Percentiles rank a stretch among this genome's conserved stretches.
Conservation (phyloP, 225 moss, liverwort and hornwort genomes). For the Physcomitrellopsis africana region DNA sequence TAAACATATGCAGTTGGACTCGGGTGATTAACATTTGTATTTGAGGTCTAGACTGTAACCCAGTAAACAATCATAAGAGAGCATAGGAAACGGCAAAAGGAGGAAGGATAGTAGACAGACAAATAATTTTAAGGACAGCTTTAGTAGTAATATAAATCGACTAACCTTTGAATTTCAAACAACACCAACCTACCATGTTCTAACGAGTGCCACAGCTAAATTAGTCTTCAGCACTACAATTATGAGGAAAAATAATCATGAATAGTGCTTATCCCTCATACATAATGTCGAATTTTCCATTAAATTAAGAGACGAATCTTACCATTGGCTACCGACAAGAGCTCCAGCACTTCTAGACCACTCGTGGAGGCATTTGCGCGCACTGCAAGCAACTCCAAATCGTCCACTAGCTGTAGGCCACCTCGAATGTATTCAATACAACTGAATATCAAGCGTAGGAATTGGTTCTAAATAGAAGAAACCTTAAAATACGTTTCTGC, state of each 20-base stretch:
- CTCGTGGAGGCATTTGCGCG: slow-evolving; percentile 74
- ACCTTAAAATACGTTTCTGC: background rate
- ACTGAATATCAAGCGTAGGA: slow-evolving; percentile 11
- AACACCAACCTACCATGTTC: slow-evolving; percentile 1
- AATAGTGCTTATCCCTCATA: background rate
- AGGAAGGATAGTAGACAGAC: background rate
- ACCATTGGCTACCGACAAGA: slow-evolving; percentile 61
- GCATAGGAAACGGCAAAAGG: slow-evolving; percentile 9
- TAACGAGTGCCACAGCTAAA: slow-evolving; percentile 14
- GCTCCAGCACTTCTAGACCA: slow-evolving; percentile 79
- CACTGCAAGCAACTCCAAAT: slow-evolving; percentile 92
- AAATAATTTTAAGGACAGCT: slow-evolving; percentile 6
- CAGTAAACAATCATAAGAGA: slow-evolving; percentile 18
- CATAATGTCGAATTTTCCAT: background rate
- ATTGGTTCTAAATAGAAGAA: background rate
- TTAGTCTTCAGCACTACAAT: slow-evolving; percentile 2
- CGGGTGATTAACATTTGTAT: slow-evolving; percentile 6
- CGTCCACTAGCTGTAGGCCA: slow-evolving; percentile 85
- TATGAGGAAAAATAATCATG: background rate
- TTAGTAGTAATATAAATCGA: slow-evolving; percentile 5
- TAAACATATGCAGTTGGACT: slow-evolving; percentile 18
- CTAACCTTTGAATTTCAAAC: slow-evolving; percentile 16
- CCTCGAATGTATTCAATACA: slow-evolving; percentile 27
- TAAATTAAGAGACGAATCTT: slow-evolving; percentile 16
- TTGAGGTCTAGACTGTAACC: slow-evolving; percentile 18